Evolutionary conservation across 177 flowering plant species (phyloP).

Genomic region (Vitis hybrid): DNA sequence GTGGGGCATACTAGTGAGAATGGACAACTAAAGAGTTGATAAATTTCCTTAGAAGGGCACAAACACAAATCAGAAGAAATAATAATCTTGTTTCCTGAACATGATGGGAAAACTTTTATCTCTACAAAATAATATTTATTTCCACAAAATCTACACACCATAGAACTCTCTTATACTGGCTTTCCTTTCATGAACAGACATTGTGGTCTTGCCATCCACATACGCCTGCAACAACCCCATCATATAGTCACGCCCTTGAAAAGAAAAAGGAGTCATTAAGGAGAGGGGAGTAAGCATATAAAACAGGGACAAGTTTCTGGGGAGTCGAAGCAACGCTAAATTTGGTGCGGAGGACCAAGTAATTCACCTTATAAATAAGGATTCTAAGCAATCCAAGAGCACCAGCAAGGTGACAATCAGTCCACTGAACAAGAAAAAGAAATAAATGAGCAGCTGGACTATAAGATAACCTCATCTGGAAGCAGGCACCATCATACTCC

Average conservation of each 20-base stretch:
- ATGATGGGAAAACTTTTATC: background rate
- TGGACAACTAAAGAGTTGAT: background rate
- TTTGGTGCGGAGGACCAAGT: background rate
- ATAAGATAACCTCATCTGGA: constrained; percentile 90
- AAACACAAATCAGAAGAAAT: background rate
- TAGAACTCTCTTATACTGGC: constrained; percentile 86
- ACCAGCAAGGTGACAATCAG: constrained; percentile 89
- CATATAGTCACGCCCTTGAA: constrained; percentile 13
- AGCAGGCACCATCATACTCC: constrained; percentile 81
- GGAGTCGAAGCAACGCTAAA: background rate
- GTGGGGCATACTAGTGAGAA: background rate
- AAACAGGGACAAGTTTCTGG: background rate
- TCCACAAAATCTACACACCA: constrained; percentile 43
- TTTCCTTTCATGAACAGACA: constrained; percentile 81
- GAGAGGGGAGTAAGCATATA: background rate
- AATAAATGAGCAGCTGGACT: constrained; percentile 83
- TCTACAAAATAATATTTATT: background rate
- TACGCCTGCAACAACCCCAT: constrained; percentile 54
- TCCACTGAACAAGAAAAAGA: constrained; percentile 89
- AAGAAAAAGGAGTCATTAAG: background rate
- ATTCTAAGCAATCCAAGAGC: constrained; percentile 84
- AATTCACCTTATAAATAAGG: constrained; percentile 74
- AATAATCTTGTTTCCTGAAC: background rate
- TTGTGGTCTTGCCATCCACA: constrained; percentile 83
- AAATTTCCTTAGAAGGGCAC: background rate